Base-by-base conservation (phyloP, 2,329 filamentous ascomycete genomes). In the Knufia petricola region DNA sequence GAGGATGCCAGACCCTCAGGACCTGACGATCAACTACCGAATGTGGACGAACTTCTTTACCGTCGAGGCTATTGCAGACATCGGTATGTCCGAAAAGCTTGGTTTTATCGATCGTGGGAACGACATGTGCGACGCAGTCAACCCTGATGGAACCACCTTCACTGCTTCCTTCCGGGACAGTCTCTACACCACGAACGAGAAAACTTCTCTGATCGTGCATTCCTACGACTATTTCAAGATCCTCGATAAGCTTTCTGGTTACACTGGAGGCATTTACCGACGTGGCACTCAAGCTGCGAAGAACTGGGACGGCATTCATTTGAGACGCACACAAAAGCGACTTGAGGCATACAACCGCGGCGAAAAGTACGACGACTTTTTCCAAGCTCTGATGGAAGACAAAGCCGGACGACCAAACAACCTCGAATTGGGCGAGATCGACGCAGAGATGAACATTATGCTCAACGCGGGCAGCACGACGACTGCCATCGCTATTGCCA, bases 341-440 rank as follows among this genome's bases (percentile, higher is more conserved):
- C 58, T 75, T 15, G 55, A 66, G 49, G 63, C 72, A 2, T 74
- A 76, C 53, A 59, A 66, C 17, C 60, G 59, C 0, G 73, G 74
- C n/a, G 75, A 78, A 60, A 71, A 72, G 51, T 63, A 77, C 0
- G 69, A 74, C 45, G 76, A 78, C 54, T 77, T 78, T 59, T 77
- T 78, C 63, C 64, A 70, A 45, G 64, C 66, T 0, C 57, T 78
- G 10, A 73, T 78, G 70, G 69, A 70, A 26, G 64, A 70, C 43
- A 69, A 64, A 44, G 60, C 65, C 20, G 69, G 66, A 4, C 57
- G 58, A 3, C 57, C 66, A 2, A 60, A 67, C 40, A 59, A 67
- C 28, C 66, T 78, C 3, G 71, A 76, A 45, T 42, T 46, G 30
- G 49, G 51, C 20, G 51, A 53, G 32, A 51, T 53, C 34, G 46